These are phyloP conservation scores for Trypanosoma rangeli DNA, from an alignment of 208 protist genomes.

Conservation along the genomic window DNA sequence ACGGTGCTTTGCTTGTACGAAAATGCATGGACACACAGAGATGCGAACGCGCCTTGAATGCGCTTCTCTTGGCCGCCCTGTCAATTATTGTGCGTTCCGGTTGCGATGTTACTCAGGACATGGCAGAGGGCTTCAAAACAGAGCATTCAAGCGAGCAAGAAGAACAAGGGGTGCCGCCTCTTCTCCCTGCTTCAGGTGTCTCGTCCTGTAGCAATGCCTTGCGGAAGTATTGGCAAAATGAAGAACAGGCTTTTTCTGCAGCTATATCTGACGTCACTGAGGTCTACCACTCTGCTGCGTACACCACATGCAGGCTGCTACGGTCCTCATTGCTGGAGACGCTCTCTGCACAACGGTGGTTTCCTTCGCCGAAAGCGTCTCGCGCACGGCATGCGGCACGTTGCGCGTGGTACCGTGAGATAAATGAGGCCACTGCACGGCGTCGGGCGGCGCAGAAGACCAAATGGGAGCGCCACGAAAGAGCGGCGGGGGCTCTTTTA, in stretches of 20 bases:
- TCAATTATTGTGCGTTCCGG: conserved; percentile 6
- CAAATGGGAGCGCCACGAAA: conserved; percentile 20
- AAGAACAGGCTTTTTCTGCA: background rate
- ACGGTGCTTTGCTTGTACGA: background rate
- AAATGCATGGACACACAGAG: background rate
- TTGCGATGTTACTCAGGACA: background rate
- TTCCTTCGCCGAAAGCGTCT: conserved; percentile 13
- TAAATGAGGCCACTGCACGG: conserved; percentile 3
- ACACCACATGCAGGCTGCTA: conserved; percentile 17
- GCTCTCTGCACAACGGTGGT: conserved; percentile 15
- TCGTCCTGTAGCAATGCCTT: background rate
- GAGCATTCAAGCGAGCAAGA: background rate
- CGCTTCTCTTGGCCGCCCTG: background rate
- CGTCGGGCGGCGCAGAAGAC: background rate
- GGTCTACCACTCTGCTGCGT: conserved; percentile 1
- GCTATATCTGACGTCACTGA: conserved; percentile 3
- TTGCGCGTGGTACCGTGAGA: conserved; percentile 1
- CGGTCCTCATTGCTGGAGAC: conserved; percentile 16
- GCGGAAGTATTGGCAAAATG: background rate
- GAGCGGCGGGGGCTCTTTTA: background rate
- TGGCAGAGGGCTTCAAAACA: background rate
- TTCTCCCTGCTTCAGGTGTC: background rate
- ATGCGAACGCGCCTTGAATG: background rate
- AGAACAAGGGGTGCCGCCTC: background rate
- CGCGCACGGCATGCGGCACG: background rate